A percentile compares a stretch with the other conserved stretches of the same genome.
These are phyloP conservation scores for Cryptosporidium ryanae DNA, from an alignment of 169 alveolate species.

Conservation along the genomic window DNA sequence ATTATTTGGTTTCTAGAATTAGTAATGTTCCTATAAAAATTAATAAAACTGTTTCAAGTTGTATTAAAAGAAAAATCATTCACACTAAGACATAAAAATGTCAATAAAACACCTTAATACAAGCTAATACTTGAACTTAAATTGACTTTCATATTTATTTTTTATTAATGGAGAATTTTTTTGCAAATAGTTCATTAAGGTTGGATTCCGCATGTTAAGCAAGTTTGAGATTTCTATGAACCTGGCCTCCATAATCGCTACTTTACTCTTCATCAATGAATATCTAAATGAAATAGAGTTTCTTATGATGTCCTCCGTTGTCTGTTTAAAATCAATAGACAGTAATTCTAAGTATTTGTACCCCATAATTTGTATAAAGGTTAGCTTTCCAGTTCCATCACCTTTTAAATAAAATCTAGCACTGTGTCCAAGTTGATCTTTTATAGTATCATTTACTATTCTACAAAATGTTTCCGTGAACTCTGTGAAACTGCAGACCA, in stretches of 20 bases:
- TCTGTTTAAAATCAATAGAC: conserved; percentile 39
- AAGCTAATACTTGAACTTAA: not conserved
- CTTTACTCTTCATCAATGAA: conserved; percentile 66
- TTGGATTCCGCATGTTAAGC: conserved; percentile 65
- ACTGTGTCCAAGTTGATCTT: conserved; percentile 36
- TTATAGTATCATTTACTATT: conserved; percentile 47
- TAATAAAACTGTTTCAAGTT: conserved; percentile 7
- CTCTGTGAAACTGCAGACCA: conserved; percentile 24
- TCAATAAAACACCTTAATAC: not conserved
- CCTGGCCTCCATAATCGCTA: conserved; percentile 69
- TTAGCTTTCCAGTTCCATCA: conserved; percentile 53
- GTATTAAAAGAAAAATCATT: conserved; percentile 11
- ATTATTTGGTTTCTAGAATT: conserved; percentile 36
- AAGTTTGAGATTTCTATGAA: conserved; percentile 58
- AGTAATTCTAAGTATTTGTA: conserved; percentile 56
- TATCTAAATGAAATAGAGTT: conserved; percentile 68
- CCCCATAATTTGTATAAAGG: conserved; percentile 50
- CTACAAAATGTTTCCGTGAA: conserved; percentile 52
- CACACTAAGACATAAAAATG: conserved; percentile 15
- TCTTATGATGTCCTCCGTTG: conserved; percentile 41
- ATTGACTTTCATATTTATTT: conserved; percentile 6
- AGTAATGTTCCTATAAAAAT: conserved; percentile 35
- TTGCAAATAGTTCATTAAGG: conserved; percentile 36
- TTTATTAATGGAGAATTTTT: conserved; percentile 17
- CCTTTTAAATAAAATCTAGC: conserved; percentile 33